Evolutionary conservation across 1,284 basidiomycete species (phyloP).

Genomic region (Pyrrhoderma lamaoense): DNA sequence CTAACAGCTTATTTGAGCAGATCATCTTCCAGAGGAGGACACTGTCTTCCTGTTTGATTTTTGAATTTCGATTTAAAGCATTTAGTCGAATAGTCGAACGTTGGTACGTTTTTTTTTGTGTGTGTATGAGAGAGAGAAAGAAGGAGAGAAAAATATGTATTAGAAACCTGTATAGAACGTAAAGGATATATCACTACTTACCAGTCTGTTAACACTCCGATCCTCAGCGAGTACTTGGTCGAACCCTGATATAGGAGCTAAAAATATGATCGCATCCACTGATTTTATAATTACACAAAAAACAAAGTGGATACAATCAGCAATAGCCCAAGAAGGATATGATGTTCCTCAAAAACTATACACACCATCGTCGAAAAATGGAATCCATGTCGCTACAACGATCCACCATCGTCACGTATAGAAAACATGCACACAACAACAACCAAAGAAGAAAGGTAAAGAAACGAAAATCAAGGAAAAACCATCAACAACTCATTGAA

Average conservation of each 20-base stretch:
- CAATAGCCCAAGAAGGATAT: neutral
- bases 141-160: neutral
- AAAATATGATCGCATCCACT: conserved; percentile 65
- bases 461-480: neutral
- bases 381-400: conserved; percentile 21
- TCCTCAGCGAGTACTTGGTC: conserved; percentile 72
- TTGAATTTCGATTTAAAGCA: no score
- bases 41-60: conserved; percentile 41
- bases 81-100: no score
- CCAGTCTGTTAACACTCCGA: conserved; percentile 60
- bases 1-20: conserved; percentile 48
- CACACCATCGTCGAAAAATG: conserved; percentile 23
- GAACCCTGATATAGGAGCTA: conserved; percentile 73
- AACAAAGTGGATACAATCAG: neutral
- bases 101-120: no score
- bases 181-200: conserved; percentile 29
- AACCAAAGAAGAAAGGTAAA: neutral
- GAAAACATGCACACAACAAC: neutral
- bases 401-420: no score
- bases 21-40: conserved; percentile 54
- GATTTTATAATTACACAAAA: neutral
- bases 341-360: neutral
- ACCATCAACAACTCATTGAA: no score
- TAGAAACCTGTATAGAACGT: neutral
- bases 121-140: neutral